Conservation (phyloP, 305 asterid genomes). For the Solanum hybrid region DNA sequence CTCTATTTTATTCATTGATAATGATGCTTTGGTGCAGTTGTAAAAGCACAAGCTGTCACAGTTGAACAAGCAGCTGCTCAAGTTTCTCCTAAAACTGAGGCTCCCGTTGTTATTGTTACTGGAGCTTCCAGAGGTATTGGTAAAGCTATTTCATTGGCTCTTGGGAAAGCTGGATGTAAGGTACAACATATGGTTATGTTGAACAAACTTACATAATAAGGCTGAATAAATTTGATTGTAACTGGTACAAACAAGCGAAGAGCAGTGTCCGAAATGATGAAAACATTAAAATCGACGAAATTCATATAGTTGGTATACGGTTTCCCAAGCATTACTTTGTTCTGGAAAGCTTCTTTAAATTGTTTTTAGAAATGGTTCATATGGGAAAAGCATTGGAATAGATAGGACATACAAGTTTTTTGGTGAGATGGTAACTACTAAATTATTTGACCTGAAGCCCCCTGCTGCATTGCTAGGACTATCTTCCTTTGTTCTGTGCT, state of each 20-base stretch:
- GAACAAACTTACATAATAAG: neutral
- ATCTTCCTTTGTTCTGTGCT: neutral
- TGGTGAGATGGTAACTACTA: neutral
- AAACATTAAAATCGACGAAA: neutral
- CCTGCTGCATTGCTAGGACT: neutral
- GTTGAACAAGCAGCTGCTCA: constrained; percentile 40
- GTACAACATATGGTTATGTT: constrained; percentile 15
- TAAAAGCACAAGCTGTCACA: constrained; percentile 67
- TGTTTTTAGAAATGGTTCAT: neutral
- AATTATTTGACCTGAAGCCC: neutral
- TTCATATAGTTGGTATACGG: neutral
- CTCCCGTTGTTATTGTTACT: constrained; percentile 79
- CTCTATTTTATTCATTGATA: neutral
- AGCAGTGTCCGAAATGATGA: neutral
- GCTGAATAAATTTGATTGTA: neutral
- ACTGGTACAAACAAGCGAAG: neutral
- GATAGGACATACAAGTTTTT: neutral
- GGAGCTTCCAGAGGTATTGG: constrained; percentile 98
- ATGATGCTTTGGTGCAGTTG: constrained; percentile 30
- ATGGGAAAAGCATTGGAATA: neutral
- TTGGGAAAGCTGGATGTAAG: constrained; percentile 95
- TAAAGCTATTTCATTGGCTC: constrained; percentile 78
- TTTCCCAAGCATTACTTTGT: neutral
- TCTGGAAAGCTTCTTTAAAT: neutral
- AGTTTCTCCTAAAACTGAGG: constrained; percentile 47